phyloP scores from a whole-genome alignment of 2,329 filamentous ascomycete species.

The Nemania abortiva region DNA sequence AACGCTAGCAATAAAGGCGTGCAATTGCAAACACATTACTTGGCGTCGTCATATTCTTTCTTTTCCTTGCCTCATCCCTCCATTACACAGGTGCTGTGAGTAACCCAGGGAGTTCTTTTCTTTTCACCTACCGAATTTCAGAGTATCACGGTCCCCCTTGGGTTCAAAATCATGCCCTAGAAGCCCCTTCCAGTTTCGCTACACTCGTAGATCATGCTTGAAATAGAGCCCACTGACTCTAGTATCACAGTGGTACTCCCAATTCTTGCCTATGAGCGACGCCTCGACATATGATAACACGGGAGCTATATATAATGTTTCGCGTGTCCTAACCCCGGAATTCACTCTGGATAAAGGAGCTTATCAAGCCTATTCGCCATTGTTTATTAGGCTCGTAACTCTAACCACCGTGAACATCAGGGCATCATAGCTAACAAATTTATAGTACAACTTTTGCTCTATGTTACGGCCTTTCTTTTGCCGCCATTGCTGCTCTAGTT shows the following conservation, averaged over 20 bases:
- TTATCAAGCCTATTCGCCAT: slow-evolving; percentile 75
- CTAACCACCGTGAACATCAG: background rate
- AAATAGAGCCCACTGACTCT: background rate
- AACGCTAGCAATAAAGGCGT: slow-evolving; percentile 59
- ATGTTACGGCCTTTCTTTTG: slow-evolving; percentile 78
- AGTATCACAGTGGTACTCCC: slow-evolving; percentile 65
- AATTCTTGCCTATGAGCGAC: slow-evolving; percentile 77
- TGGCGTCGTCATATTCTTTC: slow-evolving; percentile 74
- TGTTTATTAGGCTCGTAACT: slow-evolving; percentile 67
- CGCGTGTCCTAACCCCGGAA: slow-evolving; percentile 70
- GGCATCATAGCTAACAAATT: slow-evolving; percentile 19
- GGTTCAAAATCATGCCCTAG: too few species aligned
- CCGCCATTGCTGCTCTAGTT: slow-evolving; percentile 76
- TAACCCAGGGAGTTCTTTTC: background rate
- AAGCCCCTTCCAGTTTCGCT: background rate
- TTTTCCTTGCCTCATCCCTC: slow-evolving; percentile 68
- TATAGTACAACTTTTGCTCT: slow-evolving; percentile 76
- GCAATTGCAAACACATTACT: slow-evolving; percentile 80
- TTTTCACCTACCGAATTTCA: background rate
- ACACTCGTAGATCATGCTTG: background rate
- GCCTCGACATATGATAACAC: slow-evolving; percentile 79
- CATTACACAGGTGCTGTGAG: slow-evolving; percentile 69
- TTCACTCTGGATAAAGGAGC: slow-evolving; percentile 72
- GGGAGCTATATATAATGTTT: slow-evolving; percentile 72
- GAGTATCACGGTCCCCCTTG: background rate